phyloP scores from a whole-genome alignment of 1,284 basidiomycete genomes.

The Pseudozyma sp. region DNA sequence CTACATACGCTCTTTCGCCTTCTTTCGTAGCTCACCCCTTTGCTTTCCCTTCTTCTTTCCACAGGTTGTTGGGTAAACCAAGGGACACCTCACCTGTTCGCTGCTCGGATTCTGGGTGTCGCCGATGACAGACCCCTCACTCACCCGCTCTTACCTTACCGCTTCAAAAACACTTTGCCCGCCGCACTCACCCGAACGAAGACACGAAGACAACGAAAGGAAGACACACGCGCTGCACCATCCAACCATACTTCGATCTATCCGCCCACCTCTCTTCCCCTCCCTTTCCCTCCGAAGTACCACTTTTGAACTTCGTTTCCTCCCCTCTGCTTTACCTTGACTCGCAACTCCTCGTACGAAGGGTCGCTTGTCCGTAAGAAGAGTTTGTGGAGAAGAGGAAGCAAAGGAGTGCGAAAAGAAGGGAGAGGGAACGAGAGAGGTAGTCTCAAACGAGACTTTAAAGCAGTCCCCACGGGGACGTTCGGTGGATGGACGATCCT shows the following conservation, averaged over 20 bases:
- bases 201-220: background rate
- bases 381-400: background rate
- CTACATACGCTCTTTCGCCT: background rate
- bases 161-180: background rate
- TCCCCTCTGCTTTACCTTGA: conserved; percentile 1
- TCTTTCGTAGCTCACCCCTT: conserved; percentile 15
- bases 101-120: background rate
- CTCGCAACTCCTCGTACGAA: background rate
- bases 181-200: background rate
- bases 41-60: background rate
- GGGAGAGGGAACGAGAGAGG: conserved; percentile 1
- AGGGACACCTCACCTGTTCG: too few species aligned
- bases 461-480: conserved; percentile 12
- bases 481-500: conserved; percentile 51
- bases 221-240: conserved; percentile 11
- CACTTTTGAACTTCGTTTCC: background rate
- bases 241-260: conserved; percentile 47
- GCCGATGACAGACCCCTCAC: conserved; percentile 22
- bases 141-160: background rate
- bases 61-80: background rate
- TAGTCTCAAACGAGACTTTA: conserved; percentile 19
- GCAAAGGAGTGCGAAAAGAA: background rate
- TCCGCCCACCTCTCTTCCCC: conserved; percentile 30
- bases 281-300: background rate
- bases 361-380: conserved; percentile 5